A percentile compares a stretch with the other conserved stretches of the same genome.
phyloP scores from a whole-genome alignment of 1,284 basidiomycete genomes.

The Pterulicium gracile region DNA sequence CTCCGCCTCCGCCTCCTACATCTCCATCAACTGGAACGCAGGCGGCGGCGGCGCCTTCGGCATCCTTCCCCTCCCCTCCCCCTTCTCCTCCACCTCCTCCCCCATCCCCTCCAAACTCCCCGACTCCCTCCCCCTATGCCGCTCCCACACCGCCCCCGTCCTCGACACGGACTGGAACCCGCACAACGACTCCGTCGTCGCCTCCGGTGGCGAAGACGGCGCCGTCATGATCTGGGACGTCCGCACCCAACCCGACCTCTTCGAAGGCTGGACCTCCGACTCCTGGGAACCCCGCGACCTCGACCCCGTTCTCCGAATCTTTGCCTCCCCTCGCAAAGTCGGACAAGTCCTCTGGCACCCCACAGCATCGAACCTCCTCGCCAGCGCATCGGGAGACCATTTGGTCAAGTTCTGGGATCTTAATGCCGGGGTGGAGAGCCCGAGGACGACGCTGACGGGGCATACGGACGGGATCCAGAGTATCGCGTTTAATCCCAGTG shows the following conservation, averaged over 20 bases:
- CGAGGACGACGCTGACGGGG: constrained; percentile 56
- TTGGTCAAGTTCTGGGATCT: constrained; percentile 91
- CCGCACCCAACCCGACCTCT: constrained; percentile 36
- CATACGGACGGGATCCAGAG: constrained; percentile 88
- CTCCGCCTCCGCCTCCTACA: constrained; percentile 76
- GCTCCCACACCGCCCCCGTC: constrained; percentile 77
- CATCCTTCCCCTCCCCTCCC: constrained; percentile 78
- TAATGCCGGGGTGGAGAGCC: constrained; percentile 46
- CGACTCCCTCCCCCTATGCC: constrained; percentile 86
- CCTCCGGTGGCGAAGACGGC: constrained; percentile 89
- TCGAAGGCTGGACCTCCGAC: constrained; percentile 84
- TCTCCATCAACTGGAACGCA: constrained; percentile 92
- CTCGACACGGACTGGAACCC: constrained; percentile 97
- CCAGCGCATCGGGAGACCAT: constrained; percentile 83
- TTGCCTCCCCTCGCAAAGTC: constrained; percentile 74
- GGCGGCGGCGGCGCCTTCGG: constrained; percentile 95
- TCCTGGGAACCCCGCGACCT: constrained; percentile 78
- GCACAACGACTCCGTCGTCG: constrained; percentile 85
- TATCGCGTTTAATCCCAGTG: constrained; percentile 76
- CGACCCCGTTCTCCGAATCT: constrained; percentile 68
- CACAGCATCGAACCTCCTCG: constrained; percentile 79
- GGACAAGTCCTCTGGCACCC: constrained; percentile 96
- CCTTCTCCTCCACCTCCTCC: constrained; percentile 39
- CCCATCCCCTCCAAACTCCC: constrained; percentile 59
- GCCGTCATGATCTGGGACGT: constrained; percentile 89